These are phyloP conservation scores for Aurantiochytrium sp. DNA, from an alignment of 108 stramenopile genomes.

Conservation along the genomic window DNA sequence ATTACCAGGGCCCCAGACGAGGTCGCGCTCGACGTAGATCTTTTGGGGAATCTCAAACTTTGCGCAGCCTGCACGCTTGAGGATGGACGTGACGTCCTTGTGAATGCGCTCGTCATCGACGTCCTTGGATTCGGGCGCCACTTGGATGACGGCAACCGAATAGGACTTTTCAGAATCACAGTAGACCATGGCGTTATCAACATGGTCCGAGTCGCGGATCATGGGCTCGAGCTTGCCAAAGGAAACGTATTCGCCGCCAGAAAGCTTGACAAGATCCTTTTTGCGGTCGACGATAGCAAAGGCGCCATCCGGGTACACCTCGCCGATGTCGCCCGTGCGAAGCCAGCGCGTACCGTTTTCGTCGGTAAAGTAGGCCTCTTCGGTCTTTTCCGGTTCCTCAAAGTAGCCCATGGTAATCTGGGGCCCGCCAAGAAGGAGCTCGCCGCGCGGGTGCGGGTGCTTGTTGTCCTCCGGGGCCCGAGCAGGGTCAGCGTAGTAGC, in stretches of 20 bases:
- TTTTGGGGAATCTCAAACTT: slow-evolving; percentile 1
- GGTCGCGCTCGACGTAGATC: not conserved
- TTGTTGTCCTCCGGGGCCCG: not conserved
- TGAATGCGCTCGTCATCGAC: not conserved
- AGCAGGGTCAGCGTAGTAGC: slow-evolving; percentile 1
- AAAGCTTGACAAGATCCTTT: slow-evolving; percentile 68
- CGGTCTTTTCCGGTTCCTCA: slow-evolving; percentile 23
- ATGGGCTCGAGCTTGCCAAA: slow-evolving; percentile 3
- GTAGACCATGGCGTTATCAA: slow-evolving; percentile 6
- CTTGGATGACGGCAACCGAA: not conserved
- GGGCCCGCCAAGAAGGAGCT: not conserved
- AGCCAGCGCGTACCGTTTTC: slow-evolving; percentile 17
- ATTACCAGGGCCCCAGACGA: not conserved
- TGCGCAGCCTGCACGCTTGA: not conserved
- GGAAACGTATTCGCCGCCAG: slow-evolving; percentile 12
- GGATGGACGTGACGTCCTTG: not conserved
- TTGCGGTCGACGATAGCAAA: slow-evolving; percentile 28
- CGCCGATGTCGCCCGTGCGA: slow-evolving; percentile 26
- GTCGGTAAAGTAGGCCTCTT: not conserved
- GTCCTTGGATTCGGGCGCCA: not conserved
- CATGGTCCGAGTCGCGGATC: not conserved
- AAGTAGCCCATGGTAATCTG: slow-evolving; percentile 23
- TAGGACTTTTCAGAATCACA: not conserved
- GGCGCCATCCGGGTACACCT: not conserved
- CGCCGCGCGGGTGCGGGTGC: not conserved